These are phyloP conservation scores for Kwoniella bestiolae DNA, from an alignment of 768 basidiomycete species.

Conservation along the genomic window DNA sequence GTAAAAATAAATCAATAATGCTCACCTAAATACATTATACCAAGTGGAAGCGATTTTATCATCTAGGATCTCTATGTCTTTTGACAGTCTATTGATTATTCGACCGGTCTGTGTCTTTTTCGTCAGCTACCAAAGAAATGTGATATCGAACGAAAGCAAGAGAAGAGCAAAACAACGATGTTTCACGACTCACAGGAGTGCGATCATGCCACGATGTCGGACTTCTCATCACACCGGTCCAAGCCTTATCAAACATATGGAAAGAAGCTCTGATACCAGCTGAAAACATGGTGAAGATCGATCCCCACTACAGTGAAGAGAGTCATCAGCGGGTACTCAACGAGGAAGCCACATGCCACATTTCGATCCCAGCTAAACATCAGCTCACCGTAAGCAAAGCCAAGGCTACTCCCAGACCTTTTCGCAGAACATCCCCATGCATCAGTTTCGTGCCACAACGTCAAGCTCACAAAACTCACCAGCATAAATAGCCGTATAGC, in stretches of 20 bases:
- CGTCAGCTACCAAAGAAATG: no score
- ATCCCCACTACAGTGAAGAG: constrained; percentile 4
- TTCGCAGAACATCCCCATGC: not conserved
- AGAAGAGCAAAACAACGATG: no score
- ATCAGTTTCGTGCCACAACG: not conserved
- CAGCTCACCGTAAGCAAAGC: constrained; percentile 30
- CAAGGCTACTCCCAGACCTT: constrained; percentile 36
- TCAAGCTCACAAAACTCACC: constrained; percentile 28
- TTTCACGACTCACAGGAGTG: constrained; percentile 55
- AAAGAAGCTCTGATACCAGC: constrained; percentile 58
- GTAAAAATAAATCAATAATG: not conserved
- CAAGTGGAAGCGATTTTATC: constrained; percentile 41
- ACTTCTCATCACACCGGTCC: constrained; percentile 65
- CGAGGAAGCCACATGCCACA: not conserved
- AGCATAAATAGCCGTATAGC: constrained; percentile 70
- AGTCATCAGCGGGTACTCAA: not conserved
- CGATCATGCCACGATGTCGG: constrained; percentile 74
- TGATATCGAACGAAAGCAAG: no score
- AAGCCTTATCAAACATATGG: constrained; percentile 65
- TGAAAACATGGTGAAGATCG: constrained; percentile 45
- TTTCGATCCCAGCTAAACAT: no score
- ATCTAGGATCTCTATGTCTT: constrained; percentile 57
- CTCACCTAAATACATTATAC: constrained; percentile 37
- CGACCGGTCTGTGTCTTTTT: constrained; percentile 36
- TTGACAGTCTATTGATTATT: constrained; percentile 47